Percentiles rank a stretch among this genome's conserved stretches.
Conservation (phyloP, 495 filamentous ascomycete species). For the Lichina pygmaea region DNA sequence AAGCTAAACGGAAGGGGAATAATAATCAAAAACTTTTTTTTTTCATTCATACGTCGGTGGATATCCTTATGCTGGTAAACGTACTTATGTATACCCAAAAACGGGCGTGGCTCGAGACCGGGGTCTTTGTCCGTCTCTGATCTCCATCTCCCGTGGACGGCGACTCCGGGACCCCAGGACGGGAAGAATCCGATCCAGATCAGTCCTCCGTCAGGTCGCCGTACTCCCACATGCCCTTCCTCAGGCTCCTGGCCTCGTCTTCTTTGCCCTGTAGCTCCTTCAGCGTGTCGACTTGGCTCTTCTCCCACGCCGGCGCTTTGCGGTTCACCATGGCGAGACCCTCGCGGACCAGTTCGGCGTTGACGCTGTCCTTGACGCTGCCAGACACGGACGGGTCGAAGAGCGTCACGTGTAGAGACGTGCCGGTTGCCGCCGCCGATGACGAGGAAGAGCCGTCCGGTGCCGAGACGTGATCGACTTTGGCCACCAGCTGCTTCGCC, state of each 20-base stretch:
- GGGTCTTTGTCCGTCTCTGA: no score
- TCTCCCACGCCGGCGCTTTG: constrained; percentile 79
- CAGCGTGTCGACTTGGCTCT: constrained; percentile 34
- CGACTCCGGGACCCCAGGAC: background rate
- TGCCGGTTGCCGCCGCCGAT: constrained; percentile 22
- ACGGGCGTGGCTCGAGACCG: no score
- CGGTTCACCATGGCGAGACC: constrained; percentile 72
- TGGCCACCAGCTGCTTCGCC: constrained; percentile 54
- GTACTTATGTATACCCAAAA: no score
- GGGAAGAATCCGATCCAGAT: background rate
- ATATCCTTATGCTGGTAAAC: no score
- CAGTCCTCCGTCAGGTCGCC: constrained; percentile 83
- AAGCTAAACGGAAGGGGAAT: no score
- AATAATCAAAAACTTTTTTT: no score
- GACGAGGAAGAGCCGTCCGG: constrained; percentile 26
- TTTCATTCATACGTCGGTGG: no score
- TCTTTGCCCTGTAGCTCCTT: constrained; percentile 38
- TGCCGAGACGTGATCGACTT: constrained; percentile 35
- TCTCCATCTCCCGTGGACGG: no score
- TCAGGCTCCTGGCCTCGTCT: constrained; percentile 43
- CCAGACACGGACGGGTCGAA: constrained; percentile 41
- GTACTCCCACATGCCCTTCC: constrained; percentile 90
- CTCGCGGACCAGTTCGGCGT: constrained; percentile 55
- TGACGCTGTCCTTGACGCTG: constrained; percentile 44
- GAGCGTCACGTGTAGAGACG: constrained; percentile 57